These are phyloP conservation scores for Chamaenerion angustifolium DNA, from an alignment of 345 rosid species.

Conservation along the genomic window DNA sequence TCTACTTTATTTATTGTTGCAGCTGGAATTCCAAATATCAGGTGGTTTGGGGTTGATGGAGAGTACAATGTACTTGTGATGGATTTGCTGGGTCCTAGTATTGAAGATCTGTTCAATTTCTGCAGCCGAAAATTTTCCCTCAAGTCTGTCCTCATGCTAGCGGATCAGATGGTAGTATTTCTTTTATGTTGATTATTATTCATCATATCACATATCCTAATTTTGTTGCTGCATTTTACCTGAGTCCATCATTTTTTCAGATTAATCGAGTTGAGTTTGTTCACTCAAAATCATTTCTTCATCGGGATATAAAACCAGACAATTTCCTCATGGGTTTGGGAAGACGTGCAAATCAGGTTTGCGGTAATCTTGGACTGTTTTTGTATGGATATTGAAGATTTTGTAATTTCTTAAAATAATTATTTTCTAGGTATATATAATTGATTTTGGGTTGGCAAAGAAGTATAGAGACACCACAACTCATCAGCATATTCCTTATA, in stretches of 20 bases:
- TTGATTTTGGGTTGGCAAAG: slow-evolving; percentile 92
- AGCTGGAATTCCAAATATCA: slow-evolving; percentile 76
- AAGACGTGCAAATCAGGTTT: slow-evolving; percentile 74
- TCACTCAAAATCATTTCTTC: slow-evolving; percentile 78
- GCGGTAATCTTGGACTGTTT: slow-evolving; percentile 4
- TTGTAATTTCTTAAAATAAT: not conserved
- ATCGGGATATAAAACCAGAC: slow-evolving; percentile 87
- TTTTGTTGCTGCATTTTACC: too few species aligned
- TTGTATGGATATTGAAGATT: not conserved
- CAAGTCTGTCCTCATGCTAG: slow-evolving; percentile 86
- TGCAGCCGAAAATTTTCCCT: slow-evolving; percentile 75
- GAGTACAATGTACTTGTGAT: slow-evolving; percentile 79
- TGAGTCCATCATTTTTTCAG: slow-evolving; percentile 19
- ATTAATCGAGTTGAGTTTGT: slow-evolving; percentile 78
- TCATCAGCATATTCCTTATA: slow-evolving; percentile 82
- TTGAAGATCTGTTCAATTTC: slow-evolving; percentile 82
- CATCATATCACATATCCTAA: not conserved
- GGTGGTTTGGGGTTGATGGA: slow-evolving; percentile 81
- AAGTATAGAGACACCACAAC: slow-evolving; percentile 66
- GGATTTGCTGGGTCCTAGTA: slow-evolving; percentile 87
- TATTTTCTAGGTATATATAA: slow-evolving; percentile 50
- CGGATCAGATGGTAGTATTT: slow-evolving; percentile 77
- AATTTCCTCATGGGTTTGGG: slow-evolving; percentile 93
- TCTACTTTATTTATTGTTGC: slow-evolving; percentile 12
- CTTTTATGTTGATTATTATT: not conserved